Evolutionary conservation across 2,329 filamentous ascomycete genomes (phyloP), one percentile per base, ranked within the genome.

Genomic region (Penicillium glabrum): DNA sequence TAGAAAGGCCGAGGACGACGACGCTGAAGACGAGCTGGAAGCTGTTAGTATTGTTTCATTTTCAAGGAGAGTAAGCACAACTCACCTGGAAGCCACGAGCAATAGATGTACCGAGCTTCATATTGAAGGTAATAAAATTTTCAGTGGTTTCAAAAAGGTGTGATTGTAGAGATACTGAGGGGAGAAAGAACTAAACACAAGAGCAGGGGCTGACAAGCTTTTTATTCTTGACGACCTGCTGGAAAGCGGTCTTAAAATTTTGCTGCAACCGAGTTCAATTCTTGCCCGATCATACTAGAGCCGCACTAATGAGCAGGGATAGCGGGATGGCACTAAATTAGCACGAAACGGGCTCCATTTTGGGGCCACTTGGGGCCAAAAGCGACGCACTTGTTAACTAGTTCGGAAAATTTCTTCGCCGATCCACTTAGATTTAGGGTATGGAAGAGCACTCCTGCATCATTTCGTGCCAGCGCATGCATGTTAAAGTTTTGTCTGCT

Each of bases 1-100:
- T 53, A 5, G 61, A 67, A 26, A 70, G 47, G 27, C 60, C 61
- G 41, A 69, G 61, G 47, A 68, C 61, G 33, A 68, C 44, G 46
- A 65, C 24, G 14, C 58, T 60, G 51, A 63, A 65, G n/a, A 63
- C 19, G 27, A 58, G 35, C 66, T 68, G 11, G 14, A 11, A 21
- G 11, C 5, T n/a, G 21, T 53, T 46, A 46, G 13, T 27, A 5
- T 26, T 31, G 6, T 21, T 19, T 19, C 16, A 27, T 27, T 0
- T 7, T 9, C 8, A 7, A 26, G 16, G 19, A 6, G 8, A 21
- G 31, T 14, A 9, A 19, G 16, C 16, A 35, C 14, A 27, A 26
- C 44, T 11, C 16, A 48, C 51, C 51, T 53, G 51, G 14, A 53
- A 53, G 9, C 6, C 24, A 14, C 51, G 51, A 14, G 51, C 33